Evolutionary conservation across 768 basidiomycete species (phyloP).

Genomic region (Suillus subalutaceus): DNA sequence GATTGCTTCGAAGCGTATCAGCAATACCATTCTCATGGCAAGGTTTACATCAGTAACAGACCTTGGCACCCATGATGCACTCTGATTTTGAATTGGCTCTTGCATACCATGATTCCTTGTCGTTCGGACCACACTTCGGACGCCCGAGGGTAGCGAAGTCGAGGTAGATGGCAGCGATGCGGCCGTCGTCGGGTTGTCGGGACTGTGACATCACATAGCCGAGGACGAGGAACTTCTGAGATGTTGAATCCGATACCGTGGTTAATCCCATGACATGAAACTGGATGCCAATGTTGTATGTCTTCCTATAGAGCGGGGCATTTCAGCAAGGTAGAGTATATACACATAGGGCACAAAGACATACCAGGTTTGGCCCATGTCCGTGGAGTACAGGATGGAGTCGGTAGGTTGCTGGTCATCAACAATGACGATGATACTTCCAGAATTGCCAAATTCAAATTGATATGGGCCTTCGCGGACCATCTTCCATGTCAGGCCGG

Average conservation of each 20-base stretch:
- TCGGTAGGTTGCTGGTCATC: constrained; percentile 84
- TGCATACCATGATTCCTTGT: constrained; percentile 91
- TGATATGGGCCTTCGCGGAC: constrained; percentile 76
- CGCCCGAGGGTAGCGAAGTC: constrained; percentile 77
- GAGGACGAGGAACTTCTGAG: constrained; percentile 91
- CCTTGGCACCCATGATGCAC: constrained; percentile 96
- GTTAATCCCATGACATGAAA: constrained; percentile 76
- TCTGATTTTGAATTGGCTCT: constrained; percentile 58
- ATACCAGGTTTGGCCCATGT: constrained; percentile 84
- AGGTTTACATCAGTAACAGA: constrained; percentile 32
- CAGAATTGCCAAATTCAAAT: constrained; percentile 95
- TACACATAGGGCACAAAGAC: constrained; percentile 27
- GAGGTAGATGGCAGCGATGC: constrained; percentile 74
- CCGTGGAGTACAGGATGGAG: constrained; percentile 73
- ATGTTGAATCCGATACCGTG: constrained; percentile 92
- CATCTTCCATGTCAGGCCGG: constrained; percentile 86
- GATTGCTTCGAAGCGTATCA: constrained; percentile 70
- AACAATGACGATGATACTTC: constrained; percentile 75
- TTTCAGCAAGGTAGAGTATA: constrained; percentile 9
- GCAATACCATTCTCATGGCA: not conserved
- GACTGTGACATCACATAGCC: constrained; percentile 75
- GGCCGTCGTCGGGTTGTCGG: constrained; percentile 50
- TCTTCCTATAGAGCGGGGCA: constrained; percentile 50
- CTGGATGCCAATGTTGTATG: constrained; percentile 68
- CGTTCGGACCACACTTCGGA: constrained; percentile 66